These are phyloP conservation scores for Ophiorrhiza pumila DNA, from an alignment of 257 asterid species.

Conservation along the genomic window DNA sequence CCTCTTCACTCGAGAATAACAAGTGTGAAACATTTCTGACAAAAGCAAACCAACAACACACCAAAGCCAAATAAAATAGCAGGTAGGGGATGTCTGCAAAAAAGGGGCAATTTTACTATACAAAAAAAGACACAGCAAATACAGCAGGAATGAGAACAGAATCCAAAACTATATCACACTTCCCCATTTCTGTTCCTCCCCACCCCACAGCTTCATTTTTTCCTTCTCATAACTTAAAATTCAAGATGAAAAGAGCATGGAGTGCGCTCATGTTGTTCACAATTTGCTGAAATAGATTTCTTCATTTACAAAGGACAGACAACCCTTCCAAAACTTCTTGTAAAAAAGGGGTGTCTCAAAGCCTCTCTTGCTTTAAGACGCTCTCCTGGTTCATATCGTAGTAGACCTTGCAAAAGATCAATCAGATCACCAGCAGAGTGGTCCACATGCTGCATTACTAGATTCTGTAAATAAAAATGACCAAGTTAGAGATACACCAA, in stretches of 20 bases:
- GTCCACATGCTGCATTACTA: slow-evolving; percentile 51
- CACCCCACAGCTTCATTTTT: background rate
- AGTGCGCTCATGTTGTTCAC: slow-evolving; percentile 2
- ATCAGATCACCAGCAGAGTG: slow-evolving; percentile 52
- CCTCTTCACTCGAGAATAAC: background rate
- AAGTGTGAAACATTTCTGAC: background rate
- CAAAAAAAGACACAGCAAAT: slow-evolving; percentile 1
- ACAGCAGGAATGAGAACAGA: background rate
- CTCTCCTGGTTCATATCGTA: slow-evolving; percentile 35
- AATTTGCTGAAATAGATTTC: slow-evolving; percentile 4
- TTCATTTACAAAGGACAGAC: slow-evolving; percentile 45
- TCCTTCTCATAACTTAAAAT: slow-evolving; percentile 8
- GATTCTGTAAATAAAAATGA: slow-evolving; percentile 29
- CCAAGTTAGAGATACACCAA: background rate
- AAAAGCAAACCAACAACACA: background rate
- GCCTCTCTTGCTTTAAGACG: slow-evolving; percentile 44
- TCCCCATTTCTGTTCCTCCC: background rate
- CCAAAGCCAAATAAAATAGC: background rate
- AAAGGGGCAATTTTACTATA: slow-evolving; percentile 3
- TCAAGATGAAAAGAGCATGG: background rate
- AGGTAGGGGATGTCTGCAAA: background rate
- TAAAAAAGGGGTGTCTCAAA: slow-evolving; percentile 44
- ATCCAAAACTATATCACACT: slow-evolving; percentile 5
- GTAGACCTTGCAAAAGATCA: slow-evolving; percentile 50
- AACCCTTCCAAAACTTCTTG: slow-evolving; percentile 41